Evolutionary conservation across 129 eudicot species (phyloP).

Genomic region (Flaveria bidentis): DNA sequence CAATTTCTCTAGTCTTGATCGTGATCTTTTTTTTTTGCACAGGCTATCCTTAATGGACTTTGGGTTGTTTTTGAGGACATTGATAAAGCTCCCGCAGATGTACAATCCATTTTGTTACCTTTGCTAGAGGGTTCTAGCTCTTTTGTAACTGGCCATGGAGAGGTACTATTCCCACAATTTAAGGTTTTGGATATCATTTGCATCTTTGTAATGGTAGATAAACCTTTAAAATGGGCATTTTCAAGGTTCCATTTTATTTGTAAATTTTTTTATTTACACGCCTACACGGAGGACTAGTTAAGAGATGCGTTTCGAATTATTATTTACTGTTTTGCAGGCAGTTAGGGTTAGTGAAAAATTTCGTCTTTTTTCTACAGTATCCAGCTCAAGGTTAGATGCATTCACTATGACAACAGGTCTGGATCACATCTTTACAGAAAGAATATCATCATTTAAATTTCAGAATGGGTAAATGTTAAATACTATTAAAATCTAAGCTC

Average conservation of each 20-base stretch:
- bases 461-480: background rate
- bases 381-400: constrained; percentile 59
- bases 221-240: constrained; percentile 1
- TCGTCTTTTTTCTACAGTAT: constrained; percentile 83
- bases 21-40: constrained; percentile 21
- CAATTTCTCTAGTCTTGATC: background rate
- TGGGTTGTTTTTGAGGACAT: constrained; percentile 99
- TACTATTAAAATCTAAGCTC: background rate
- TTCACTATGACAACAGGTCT: constrained; percentile 62
- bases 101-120: constrained; percentile 86
- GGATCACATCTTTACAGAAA: constrained; percentile 2
- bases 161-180: constrained; percentile 46
- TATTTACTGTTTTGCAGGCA: constrained; percentile 54
- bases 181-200: constrained; percentile 4
- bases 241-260: constrained; percentile 11
- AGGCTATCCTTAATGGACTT: constrained; percentile 82
- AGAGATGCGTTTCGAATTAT: constrained; percentile 4
- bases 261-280: background rate
- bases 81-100: constrained; percentile 95
- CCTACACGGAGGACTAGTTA: background rate
- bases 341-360: constrained; percentile 67
- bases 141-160: constrained; percentile 88
- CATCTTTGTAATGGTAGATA: background rate
- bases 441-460: background rate
- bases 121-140: constrained; percentile 80